Evolutionary conservation across 2,329 filamentous ascomycete genomes (phyloP), one percentile per base, ranked within the genome.

Genomic region (Claviceps monticola): DNA sequence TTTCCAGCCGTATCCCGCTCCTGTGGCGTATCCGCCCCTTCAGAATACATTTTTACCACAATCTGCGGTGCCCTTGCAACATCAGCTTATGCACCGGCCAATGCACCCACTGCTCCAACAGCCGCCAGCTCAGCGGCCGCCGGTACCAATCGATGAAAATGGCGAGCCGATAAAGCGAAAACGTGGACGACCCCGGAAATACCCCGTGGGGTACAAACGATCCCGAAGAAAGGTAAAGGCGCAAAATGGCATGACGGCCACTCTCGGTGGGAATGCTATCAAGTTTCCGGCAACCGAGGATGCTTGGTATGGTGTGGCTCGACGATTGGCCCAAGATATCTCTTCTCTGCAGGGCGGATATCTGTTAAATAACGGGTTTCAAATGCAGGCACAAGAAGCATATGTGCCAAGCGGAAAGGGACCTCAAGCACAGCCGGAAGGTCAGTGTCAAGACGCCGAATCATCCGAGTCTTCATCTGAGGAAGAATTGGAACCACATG

Each of bases 121-220:
- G 38, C 29, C 17, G 3, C 29, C 49, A 21, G n/a, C 11, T 23
- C 34, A 46, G 23, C 44, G 36, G 2, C 37, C 44, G 7, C 34
- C 37, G 13, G 43, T 13, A 36, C 17, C 19, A 17, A 5, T 44
- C 21, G 49, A 36, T 36, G 19, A 36, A 29, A 17, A 36, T 8
- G 8, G 21, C 14, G 48, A 51, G 21, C 53, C 53, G 13, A 46
- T 53, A n/a, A 58, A 56, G 43, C 54, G 56, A 13, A 60, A 58
- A 46, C 55, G 57, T 34, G 59, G 60, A 21, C 59, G 60, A 9
- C 56, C 60, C 17, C 59, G 52, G 29, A 55, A 52, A 37, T 54
- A 55, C 34, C 53, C 53, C 1, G 51, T 55, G 3, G 48, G 51
- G 4, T 53, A 53, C 48, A 53, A 53, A 41, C 43, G 52, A 26